Conservation (phyloP, 371 early-diverging fungal genomes). For the Choanephora cucurbitarum region DNA sequence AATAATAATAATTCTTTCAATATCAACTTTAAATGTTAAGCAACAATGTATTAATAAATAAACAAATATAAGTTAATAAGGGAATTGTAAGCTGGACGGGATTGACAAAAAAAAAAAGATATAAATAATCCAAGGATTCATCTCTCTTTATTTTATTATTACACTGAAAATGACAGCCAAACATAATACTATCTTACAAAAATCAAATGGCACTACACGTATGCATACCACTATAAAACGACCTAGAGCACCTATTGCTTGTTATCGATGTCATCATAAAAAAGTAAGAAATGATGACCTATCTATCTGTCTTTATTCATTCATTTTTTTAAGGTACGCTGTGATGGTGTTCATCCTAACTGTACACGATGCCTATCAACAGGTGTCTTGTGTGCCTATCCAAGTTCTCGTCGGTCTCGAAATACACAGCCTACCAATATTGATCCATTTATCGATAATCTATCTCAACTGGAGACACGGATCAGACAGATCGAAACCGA, state of each 20-base stretch:
- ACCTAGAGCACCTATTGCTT: constrained; percentile 45
- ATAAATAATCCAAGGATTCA: neutral
- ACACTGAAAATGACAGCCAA: constrained; percentile 10
- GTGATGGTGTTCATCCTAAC: constrained; percentile 44
- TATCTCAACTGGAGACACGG: constrained; percentile 38
- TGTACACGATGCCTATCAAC: constrained; percentile 44
- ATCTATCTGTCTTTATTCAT: too few species aligned
- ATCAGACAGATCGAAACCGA: constrained; percentile 42
- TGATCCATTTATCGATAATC: constrained; percentile 47
- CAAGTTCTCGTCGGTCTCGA: constrained; percentile 46
- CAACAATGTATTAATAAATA: neutral
- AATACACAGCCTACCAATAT: constrained; percentile 45
- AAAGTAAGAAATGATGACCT: constrained; percentile 21
- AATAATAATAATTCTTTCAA: constrained; percentile 7
- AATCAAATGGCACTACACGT: constrained; percentile 16
- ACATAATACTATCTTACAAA: neutral
- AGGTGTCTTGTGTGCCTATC: constrained; percentile 44
- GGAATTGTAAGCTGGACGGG: constrained; percentile 18
- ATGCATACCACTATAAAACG: constrained; percentile 35
- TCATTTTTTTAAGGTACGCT: constrained; percentile 33
- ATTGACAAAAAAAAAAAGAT: neutral
- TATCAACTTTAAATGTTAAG: constrained; percentile 7
- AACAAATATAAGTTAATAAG: constrained; percentile 9
- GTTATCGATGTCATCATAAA: constrained; percentile 47
- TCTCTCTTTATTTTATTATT: constrained; percentile 4